Conservation (phyloP, 1,284 basidiomycete genomes). For the Ustilago sp. region DNA sequence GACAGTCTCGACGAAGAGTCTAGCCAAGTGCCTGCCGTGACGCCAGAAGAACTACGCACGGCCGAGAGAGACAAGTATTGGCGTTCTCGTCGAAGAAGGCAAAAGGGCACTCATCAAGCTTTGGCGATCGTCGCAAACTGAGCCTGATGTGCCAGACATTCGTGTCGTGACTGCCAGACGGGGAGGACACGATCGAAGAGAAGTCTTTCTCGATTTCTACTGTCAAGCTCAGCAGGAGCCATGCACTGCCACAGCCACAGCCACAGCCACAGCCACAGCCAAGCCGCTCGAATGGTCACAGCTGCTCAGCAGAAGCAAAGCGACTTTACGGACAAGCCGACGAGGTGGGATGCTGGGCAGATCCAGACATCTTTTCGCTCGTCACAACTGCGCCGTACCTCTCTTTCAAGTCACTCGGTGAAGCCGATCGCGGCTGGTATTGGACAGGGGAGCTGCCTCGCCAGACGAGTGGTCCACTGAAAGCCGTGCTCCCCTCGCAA, state of each 20-base stretch:
- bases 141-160: conserved; percentile 14
- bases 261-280: too few relatives aligned
- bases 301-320: background rate
- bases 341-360: conserved; percentile 41
- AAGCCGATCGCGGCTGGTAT: conserved; percentile 20
- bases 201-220: conserved; percentile 43
- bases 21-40: background rate
- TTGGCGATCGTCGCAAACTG: conserved; percentile 15
- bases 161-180: conserved; percentile 36
- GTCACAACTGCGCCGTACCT: conserved; percentile 25
- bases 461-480: conserved; percentile 12
- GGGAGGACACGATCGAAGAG: conserved; percentile 41
- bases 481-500: conserved; percentile 9
- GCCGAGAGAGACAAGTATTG: conserved; percentile 37
- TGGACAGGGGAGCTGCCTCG: conserved; percentile 43
- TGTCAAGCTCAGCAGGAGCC: conserved; percentile 38
- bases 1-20: background rate
- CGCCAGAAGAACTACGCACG: conserved; percentile 24
- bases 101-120: conserved; percentile 27
- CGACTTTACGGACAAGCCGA: background rate
- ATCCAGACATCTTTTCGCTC: conserved; percentile 41
- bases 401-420: conserved; percentile 26
- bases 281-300: background rate
- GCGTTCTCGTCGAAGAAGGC: conserved; percentile 27
- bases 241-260: background rate